phyloP scores from a whole-genome alignment of 257 asterid species.

The Nemophila menziesii region DNA sequence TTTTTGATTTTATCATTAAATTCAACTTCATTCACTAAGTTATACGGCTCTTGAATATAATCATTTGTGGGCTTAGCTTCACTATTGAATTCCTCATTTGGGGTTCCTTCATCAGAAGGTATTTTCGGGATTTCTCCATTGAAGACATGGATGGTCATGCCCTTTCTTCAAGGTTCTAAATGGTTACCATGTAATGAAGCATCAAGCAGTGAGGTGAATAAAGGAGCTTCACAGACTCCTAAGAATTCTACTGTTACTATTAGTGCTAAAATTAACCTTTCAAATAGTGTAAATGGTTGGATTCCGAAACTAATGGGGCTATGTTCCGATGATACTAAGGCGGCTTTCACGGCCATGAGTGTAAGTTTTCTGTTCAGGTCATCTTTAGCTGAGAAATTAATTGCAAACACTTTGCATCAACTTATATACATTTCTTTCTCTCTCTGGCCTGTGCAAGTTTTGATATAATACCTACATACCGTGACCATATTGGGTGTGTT shows the following conservation, averaged over 20 bases:
- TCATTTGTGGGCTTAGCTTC: neutral
- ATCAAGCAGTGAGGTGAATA: constrained; percentile 35
- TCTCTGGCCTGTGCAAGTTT: too few relatives aligned
- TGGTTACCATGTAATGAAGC: constrained; percentile 72
- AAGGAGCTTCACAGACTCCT: constrained; percentile 34
- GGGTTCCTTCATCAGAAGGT: constrained; percentile 7
- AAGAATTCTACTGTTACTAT: neutral
- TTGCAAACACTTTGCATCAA: too few relatives aligned
- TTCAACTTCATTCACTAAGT: too few relatives aligned
- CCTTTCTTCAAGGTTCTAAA: constrained; percentile 48
- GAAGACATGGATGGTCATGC: constrained; percentile 37
- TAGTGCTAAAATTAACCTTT: constrained; percentile 17
- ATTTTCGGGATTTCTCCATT: constrained; percentile 53
- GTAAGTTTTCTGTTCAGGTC: constrained; percentile 66
- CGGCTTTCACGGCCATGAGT: constrained; percentile 77
- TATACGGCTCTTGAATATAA: too few relatives aligned
- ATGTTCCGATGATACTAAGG: constrained; percentile 79
- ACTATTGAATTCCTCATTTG: neutral
- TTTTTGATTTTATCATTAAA: too few relatives aligned
- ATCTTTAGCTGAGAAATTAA: constrained; percentile 78
- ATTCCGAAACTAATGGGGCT: constrained; percentile 40
- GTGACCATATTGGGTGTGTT: too few relatives aligned
- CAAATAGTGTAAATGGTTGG: constrained; percentile 33
- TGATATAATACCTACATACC: too few relatives aligned
- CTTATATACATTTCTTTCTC: too few relatives aligned